Percentiles rank a stretch among this genome's conserved stretches.
Evolutionary conservation across 1,284 basidiomycete species (phyloP).

Genomic region (Thecaphora thlaspeos): DNA sequence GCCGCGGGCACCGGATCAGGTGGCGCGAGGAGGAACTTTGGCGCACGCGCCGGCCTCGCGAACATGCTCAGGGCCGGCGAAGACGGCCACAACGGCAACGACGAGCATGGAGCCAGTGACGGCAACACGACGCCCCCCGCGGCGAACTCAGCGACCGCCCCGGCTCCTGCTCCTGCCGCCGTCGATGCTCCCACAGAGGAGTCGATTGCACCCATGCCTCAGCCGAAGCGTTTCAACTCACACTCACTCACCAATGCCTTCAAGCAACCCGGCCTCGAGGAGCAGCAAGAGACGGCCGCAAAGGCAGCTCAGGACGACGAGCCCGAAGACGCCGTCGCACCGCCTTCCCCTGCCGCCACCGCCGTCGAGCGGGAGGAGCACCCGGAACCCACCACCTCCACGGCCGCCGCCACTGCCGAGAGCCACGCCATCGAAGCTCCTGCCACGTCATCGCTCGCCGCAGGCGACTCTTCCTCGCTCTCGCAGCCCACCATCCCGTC

Average conservation of each 20-base stretch:
- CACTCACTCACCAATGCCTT: slow-evolving; percentile 30
- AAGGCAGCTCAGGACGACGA: slow-evolving; percentile 6
- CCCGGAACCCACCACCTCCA: background rate
- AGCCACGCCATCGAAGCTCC: slow-evolving; percentile 31
- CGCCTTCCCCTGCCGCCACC: background rate
- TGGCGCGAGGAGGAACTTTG: slow-evolving; percentile 44
- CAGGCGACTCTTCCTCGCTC: slow-evolving; percentile 10
- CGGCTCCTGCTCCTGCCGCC: too few relatives aligned
- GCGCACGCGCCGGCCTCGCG: slow-evolving; percentile 16
- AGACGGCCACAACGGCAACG: background rate
- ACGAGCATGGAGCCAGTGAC: too few relatives aligned
- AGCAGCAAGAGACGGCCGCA: slow-evolving; percentile 8
- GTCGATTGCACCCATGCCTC: background rate
- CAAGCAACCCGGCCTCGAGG: slow-evolving; percentile 14
- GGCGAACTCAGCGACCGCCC: too few relatives aligned
- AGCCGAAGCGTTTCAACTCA: slow-evolving; percentile 34
- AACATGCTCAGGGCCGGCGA: slow-evolving; percentile 8
- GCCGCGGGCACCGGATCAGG: slow-evolving; percentile 47
- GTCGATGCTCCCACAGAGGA: too few relatives aligned
- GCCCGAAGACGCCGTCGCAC: background rate
- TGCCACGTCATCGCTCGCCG: slow-evolving; percentile 14
- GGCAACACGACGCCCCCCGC: too few relatives aligned
- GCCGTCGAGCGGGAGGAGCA: background rate
- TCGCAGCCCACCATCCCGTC: slow-evolving; percentile 33
- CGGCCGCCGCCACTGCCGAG: slow-evolving; percentile 9